These are phyloP conservation scores for Sarocladium brachiariae DNA, from an alignment of 2,329 filamentous ascomycete species.

Conservation along the genomic window DNA sequence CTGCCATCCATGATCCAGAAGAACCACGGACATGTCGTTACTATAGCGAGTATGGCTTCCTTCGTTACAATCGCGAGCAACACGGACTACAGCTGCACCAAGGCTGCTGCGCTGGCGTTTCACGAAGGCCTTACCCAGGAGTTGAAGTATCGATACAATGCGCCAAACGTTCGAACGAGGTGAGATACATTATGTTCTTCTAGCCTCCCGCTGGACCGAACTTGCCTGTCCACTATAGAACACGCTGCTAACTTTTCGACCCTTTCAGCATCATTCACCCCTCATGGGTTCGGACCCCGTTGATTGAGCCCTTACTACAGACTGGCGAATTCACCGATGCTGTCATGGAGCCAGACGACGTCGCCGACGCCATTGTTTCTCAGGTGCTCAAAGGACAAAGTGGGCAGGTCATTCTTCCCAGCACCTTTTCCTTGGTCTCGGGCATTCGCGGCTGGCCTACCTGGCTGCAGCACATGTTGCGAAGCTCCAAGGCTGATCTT, in stretches of 20 bases:
- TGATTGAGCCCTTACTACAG: background rate
- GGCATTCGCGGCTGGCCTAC: background rate
- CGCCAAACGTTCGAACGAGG: slow-evolving; percentile 53
- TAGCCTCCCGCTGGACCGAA: too few species aligned
- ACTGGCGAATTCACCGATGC: background rate
- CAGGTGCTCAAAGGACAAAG: slow-evolving; percentile 42
- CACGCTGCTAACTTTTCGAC: background rate
- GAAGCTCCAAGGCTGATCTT: background rate
- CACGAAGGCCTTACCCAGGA: slow-evolving; percentile 60
- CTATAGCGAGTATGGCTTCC: slow-evolving; percentile 57
- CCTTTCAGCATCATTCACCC: background rate
- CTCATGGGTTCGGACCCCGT: background rate
- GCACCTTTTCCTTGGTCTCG: background rate
- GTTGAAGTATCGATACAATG: slow-evolving; percentile 52
- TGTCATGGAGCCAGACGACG: slow-evolving; percentile 23
- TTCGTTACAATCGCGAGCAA: slow-evolving; percentile 55
- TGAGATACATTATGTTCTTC: background rate
- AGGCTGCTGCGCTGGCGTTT: slow-evolving; percentile 59
- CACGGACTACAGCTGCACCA: slow-evolving; percentile 61
- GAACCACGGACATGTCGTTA: slow-evolving; percentile 70
- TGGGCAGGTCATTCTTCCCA: slow-evolving; percentile 40
- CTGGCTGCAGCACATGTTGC: background rate
- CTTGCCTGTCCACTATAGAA: too few species aligned
- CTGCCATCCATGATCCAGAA: slow-evolving; percentile 54
- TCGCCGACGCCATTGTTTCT: slow-evolving; percentile 41